phyloP scores from a whole-genome alignment of 1,284 basidiomycete genomes.

The Melampsora larici-populina region DNA sequence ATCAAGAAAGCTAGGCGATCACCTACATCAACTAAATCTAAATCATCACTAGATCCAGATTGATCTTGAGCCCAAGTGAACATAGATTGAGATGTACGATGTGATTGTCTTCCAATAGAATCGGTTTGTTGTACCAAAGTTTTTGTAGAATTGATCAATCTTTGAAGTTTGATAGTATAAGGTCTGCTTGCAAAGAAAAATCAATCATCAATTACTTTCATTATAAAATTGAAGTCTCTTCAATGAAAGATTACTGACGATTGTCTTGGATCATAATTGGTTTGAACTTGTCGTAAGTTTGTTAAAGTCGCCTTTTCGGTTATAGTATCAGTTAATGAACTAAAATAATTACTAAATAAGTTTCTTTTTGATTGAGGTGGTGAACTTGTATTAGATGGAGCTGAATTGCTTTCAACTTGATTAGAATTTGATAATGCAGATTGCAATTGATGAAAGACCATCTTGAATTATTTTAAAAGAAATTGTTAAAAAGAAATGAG shows the following conservation, averaged over 20 bases:
- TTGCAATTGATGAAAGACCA: too few species aligned
- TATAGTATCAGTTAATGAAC: conserved; percentile 6
- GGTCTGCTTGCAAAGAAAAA: conserved; percentile 1
- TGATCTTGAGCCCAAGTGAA: conserved; percentile 46
- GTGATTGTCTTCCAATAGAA: conserved; percentile 45
- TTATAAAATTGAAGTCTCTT: too few species aligned
- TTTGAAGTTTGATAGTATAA: conserved; percentile 47
- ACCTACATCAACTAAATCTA: conserved; percentile 44
- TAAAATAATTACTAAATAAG: conserved; percentile 22
- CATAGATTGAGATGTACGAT: conserved; percentile 42
- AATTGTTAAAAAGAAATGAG: too few species aligned
- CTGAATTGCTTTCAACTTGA: not conserved
- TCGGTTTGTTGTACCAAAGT: conserved; percentile 45
- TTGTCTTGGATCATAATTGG: conserved; percentile 39
- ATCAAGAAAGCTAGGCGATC: conserved; percentile 48
- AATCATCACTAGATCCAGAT: conserved; percentile 10
- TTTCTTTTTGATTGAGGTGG: conserved; percentile 22
- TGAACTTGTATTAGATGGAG: not conserved
- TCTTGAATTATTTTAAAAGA: too few species aligned
- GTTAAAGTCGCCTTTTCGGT: conserved; percentile 30
- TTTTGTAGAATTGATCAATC: conserved; percentile 47
- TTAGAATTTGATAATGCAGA: too few species aligned
- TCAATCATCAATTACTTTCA: too few species aligned
- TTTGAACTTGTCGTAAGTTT: conserved; percentile 32
- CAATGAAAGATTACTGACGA: not conserved